Base-by-base conservation (phyloP, 305 asterid species). In the Nicotiana rustica region DNA sequence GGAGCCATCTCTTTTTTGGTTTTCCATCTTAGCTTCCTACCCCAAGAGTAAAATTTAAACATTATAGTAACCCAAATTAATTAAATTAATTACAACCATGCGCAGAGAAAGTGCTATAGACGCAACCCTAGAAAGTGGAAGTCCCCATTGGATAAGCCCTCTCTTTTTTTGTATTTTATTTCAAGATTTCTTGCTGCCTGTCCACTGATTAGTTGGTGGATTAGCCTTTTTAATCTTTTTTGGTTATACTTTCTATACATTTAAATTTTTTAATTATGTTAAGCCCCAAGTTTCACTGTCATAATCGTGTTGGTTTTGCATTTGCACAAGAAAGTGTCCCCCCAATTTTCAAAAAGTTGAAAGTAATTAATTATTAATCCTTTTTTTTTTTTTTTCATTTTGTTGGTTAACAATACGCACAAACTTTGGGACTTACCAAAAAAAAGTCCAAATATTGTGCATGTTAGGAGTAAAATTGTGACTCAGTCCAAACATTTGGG, bases 291-390 rank as follows among this genome's bases (percentile, higher is more conserved):
- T 67, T 41, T 82, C 85, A 77, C 33, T 85, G 83, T 85, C 87
- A 85, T 33, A 67, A 78, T 77, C 87, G 87, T 67, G 85, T 81
- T 38, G 85, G 83, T 75, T 84, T 81, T 52, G 83, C 87, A 85
- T 85, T 77, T 82, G 70, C 62, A 65, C 57, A 65, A 38, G 73
- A 17, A 47, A 36, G 41, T 14, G 64, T 67, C 15, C 60, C 29
- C 19, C 36, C 36, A 44, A 12, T 18, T 44, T 71, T 71, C 13
- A 44, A 71, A 44, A 70, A 44, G 13, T 5, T 36, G 9, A 18
- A 31, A 21, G 59, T 36, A 75, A 44, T 69, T 56, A 18, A 6
- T 29, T 2, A 12, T 52, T 44, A 49, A 52, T 15, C 2, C 13
- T 67, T 18, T 38, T 5, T 70, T 44, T 70, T 10, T 2, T 6